These are phyloP conservation scores for Pythium guiyangense DNA, from an alignment of 352 stramenopile genomes.

Conservation along the genomic window DNA sequence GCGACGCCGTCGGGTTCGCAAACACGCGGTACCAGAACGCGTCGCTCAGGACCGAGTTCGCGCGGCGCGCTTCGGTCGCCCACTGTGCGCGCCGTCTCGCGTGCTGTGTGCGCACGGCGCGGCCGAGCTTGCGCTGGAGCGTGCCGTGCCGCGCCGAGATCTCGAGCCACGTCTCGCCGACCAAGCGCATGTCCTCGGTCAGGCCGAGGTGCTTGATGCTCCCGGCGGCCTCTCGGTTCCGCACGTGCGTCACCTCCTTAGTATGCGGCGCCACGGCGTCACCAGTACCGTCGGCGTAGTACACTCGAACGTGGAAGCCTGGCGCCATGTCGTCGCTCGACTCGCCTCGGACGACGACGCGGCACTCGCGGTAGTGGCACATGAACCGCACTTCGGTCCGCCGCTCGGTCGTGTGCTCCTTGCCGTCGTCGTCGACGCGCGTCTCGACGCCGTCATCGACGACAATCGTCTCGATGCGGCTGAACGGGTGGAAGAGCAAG, in stretches of 20 bases:
- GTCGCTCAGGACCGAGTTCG: conserved; percentile 27
- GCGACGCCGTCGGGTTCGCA: conserved; percentile 22
- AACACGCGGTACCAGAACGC: conserved; percentile 47
- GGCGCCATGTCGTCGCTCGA: conserved; percentile 8
- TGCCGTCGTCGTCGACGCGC: conserved; percentile 6
- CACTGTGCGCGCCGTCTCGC: not conserved
- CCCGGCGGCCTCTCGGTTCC: conserved; percentile 22
- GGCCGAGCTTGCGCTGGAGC: conserved; percentile 14
- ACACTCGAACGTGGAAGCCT: too few relatives aligned
- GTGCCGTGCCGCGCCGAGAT: conserved; percentile 8
- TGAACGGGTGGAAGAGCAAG: conserved; percentile 24
- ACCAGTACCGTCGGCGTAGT: conserved; percentile 22
- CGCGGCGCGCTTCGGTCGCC: conserved; percentile 5
- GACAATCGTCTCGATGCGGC: conserved; percentile 9
- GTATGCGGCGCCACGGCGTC: conserved; percentile 25
- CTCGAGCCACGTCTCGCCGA: conserved; percentile 13
- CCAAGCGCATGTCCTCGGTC: conserved; percentile 17
- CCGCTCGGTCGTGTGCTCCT: too few relatives aligned
- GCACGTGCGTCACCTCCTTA: conserved; percentile 18
- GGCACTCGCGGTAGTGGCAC: conserved; percentile 21
- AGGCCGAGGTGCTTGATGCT: conserved; percentile 22
- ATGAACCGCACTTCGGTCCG: conserved; percentile 14
- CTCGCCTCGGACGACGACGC: too few relatives aligned
- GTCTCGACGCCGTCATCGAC: conserved; percentile 12
- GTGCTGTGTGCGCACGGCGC: not conserved